Base-by-base conservation (phyloP, 805 yeast species). In the Spencermartinsiella europaea region DNA sequence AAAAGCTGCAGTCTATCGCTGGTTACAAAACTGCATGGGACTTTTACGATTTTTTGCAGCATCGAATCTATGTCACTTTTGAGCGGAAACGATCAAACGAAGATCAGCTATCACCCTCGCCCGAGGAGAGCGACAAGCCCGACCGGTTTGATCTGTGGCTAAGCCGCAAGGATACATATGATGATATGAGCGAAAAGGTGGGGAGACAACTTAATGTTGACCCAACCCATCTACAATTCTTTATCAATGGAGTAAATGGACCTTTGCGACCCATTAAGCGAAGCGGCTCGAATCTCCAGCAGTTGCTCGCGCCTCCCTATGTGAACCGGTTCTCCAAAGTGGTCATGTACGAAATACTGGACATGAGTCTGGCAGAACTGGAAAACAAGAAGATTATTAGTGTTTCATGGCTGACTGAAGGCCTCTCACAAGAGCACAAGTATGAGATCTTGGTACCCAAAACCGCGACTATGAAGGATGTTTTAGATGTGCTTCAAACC, bases 321-420 rank as follows among this genome's bases (percentile, higher is more conserved):
- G 38, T 45, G 7, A 41, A 40, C 21, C 47, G 41, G 33, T 38
- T 34, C 20, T 42, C 51, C 10, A 33, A 34, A 8, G 36, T 45
- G 7, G 75, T 91, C 48, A 82, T 81, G 53, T 91, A 85, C 61
- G 96, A 91, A 59, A 66, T 83, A 1, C 72, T 93, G 58, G 84
- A 80, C 39, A 80, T 89, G 38, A 79, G 90, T 1, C 68, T 91
- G 45, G 74, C 70, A 31, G 95, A 88, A 51, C 76, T 83, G 57
- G 99, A 93, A 64, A 80, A 76, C 51, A 76, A 87, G 80, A 77
- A 78, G 48, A 65, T 79, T 3, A 66, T 90, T 36, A 78, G 73
- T 44, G 70, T 91, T 17, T 73, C 73, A 44, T 88, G 95, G 91
- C 69, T 90, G 36, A 77, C 82, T 1, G 79, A 79, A 38, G 85